Percentiles rank a stretch among this genome's conserved stretches.
These are phyloP conservation scores for Phialophora tarda DNA, from an alignment of 2,329 filamentous ascomycete species.

Conservation along the genomic window DNA sequence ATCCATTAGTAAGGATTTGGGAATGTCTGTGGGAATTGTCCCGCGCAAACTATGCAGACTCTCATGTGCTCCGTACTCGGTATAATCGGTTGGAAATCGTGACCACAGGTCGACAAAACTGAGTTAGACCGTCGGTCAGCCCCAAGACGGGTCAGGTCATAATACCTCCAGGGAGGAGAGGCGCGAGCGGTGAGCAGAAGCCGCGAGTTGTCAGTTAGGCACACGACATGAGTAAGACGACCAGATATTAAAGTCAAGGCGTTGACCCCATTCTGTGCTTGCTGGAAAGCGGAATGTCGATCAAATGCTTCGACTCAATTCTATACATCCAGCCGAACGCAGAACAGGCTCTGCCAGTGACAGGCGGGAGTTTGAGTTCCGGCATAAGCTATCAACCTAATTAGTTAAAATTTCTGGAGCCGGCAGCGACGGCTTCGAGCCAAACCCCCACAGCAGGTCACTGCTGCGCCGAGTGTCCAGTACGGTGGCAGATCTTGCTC, in stretches of 20 bases:
- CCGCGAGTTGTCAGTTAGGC: slow-evolving; percentile 7
- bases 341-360: background rate
- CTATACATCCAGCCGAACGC: slow-evolving; percentile 14
- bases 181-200: background rate
- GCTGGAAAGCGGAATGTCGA: slow-evolving; percentile 1
- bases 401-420: background rate
- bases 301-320: slow-evolving; percentile 7
- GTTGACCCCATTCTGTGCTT: background rate
- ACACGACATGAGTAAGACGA: slow-evolving; percentile 25
- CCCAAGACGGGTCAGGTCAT: background rate
- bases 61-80: background rate
- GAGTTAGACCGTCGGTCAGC: background rate
- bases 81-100: background rate
- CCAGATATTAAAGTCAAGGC: background rate
- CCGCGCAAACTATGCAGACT: background rate
- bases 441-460: background rate
- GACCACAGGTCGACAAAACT: background rate
- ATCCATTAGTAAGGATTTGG: background rate
- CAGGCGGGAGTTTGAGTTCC: background rate
- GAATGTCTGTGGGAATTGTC: background rate
- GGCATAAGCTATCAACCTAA: slow-evolving; percentile 5
- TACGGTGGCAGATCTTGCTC: background rate
- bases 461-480: background rate
- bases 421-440: background rate
- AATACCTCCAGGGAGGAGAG: background rate